A percentile compares a stretch with the other conserved stretches of the same genome.
These are phyloP conservation scores for Lasiosphaeriaceae sp. DNA, from an alignment of 495 filamentous ascomycete species.

Conservation along the genomic window DNA sequence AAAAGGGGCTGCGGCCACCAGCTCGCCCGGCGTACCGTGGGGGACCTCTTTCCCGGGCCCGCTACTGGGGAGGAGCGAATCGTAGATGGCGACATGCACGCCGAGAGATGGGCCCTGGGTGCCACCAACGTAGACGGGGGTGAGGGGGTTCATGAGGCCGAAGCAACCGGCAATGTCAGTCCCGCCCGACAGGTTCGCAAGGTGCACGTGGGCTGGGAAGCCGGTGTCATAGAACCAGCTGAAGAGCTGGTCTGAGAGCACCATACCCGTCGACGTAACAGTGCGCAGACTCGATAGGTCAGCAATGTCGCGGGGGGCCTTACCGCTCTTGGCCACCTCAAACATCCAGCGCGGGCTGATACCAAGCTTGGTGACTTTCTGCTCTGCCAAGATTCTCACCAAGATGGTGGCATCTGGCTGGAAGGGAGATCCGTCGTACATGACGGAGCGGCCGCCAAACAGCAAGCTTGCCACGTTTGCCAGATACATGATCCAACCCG, in stretches of 20 bases:
- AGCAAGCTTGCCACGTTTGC: constrained; percentile 50
- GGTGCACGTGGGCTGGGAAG: constrained; percentile 60
- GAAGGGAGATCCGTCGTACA: constrained; percentile 80
- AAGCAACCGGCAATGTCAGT: constrained; percentile 75
- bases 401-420: constrained; percentile 58
- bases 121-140: constrained; percentile 67
- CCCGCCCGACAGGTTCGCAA: constrained; percentile 72
- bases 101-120: constrained; percentile 63
- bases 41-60: constrained; percentile 51
- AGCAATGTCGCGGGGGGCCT: constrained; percentile 55
- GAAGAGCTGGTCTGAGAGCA: constrained; percentile 66
- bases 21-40: constrained; percentile 64
- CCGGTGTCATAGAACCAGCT: constrained; percentile 81
- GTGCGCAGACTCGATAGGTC: constrained; percentile 56
- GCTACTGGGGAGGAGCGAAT: constrained; percentile 54
- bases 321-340: constrained; percentile 57
- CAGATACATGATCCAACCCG: constrained; percentile 86
- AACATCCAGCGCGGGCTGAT: constrained; percentile 71
- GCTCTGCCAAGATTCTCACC: constrained; percentile 53
- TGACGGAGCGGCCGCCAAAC: constrained; percentile 52
- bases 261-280: constrained; percentile 75
- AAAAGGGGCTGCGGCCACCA: constrained; percentile 65
- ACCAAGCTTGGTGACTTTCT: constrained; percentile 59
- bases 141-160: constrained; percentile 62
- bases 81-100: constrained; percentile 62